Conservation (phyloP, 768 basidiomycete genomes). For the Suillus placidus region DNA sequence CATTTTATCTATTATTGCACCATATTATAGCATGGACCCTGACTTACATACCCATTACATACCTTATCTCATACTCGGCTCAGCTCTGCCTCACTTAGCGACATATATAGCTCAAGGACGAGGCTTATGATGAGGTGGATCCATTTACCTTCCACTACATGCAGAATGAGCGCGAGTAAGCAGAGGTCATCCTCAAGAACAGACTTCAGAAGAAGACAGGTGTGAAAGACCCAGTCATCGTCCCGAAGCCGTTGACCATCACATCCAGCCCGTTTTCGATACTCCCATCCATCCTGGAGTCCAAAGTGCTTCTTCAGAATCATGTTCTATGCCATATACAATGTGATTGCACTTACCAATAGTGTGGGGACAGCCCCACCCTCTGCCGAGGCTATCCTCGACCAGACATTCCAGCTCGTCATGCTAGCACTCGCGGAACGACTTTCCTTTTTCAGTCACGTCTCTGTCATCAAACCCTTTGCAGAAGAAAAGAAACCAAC, state of each 20-base stretch:
- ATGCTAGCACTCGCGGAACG: conserved; percentile 85
- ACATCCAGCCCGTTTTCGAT: conserved; percentile 67
- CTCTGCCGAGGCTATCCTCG: conserved; percentile 89
- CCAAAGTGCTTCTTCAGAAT: conserved; percentile 75
- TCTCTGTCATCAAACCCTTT: conserved; percentile 58
- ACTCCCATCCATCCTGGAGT: conserved; percentile 66
- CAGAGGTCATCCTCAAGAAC: conserved; percentile 71
- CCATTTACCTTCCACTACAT: conserved; percentile 97
- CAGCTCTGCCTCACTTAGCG: no score
- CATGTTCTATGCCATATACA: conserved; percentile 80
- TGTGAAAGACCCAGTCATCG: conserved; percentile 66
- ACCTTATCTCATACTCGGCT: no score
- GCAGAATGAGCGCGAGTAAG: conserved; percentile 90
- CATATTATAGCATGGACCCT: no score
- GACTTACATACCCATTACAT: no score
- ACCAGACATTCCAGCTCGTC: conserved; percentile 82
- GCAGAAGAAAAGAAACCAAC: conserved; percentile 64
- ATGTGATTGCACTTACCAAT: conserved; percentile 70
- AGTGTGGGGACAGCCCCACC: conserved; percentile 63
- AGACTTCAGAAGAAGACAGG: conserved; percentile 68
- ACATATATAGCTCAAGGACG: conserved; percentile 85
- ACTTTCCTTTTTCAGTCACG: conserved; percentile 58
- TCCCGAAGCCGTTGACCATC: conserved; percentile 72
- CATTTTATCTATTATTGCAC: no score
- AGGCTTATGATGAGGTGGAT: conserved; percentile 83